Conservation (phyloP, 2,329 filamentous ascomycete species). For the Xylaria polymorpha region DNA sequence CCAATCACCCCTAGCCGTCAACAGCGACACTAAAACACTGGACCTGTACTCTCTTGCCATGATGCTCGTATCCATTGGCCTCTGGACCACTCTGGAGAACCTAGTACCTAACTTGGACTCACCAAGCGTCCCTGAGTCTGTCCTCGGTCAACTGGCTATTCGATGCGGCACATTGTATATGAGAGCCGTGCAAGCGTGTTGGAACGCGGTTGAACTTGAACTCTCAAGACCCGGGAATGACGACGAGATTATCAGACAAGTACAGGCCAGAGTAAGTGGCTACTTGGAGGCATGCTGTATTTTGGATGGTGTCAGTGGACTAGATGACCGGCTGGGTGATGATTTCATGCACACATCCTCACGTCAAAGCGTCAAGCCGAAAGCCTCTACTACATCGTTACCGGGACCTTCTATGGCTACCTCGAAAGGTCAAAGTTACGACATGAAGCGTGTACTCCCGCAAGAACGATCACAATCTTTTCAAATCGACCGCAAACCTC, state of each 20-base stretch:
- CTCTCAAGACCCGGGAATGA: slow-evolving; percentile 59
- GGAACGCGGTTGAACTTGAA: slow-evolving; percentile 75
- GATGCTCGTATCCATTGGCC: slow-evolving; percentile 77
- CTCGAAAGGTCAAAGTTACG: slow-evolving; percentile 17
- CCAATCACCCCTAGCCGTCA: slow-evolving; percentile 60
- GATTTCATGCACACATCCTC: slow-evolving; percentile 51
- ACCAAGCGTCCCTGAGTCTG: slow-evolving; percentile 68
- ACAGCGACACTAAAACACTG: slow-evolving; percentile 67
- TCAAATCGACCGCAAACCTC: slow-evolving; percentile 27
- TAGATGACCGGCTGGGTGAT: slow-evolving; percentile 65
- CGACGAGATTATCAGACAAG: slow-evolving; percentile 63
- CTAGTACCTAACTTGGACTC: slow-evolving; percentile 59
- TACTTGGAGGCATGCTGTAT: slow-evolving; percentile 72
- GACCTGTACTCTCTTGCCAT: slow-evolving; percentile 81
- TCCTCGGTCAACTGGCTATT: slow-evolving; percentile 71
- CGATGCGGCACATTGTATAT: slow-evolving; percentile 80
- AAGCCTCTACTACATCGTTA: slow-evolving; percentile 24
- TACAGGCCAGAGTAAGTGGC: slow-evolving; percentile 66
- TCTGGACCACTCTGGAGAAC: slow-evolving; percentile 76
- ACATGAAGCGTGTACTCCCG: slow-evolving; percentile 29
- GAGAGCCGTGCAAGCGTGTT: slow-evolving; percentile 78
- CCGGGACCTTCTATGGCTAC: slow-evolving; percentile 38
- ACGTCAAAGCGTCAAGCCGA: slow-evolving; percentile 21
- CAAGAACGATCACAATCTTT: slow-evolving; percentile 32
- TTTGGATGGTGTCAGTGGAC: slow-evolving; percentile 67